These are phyloP conservation scores for Penicillium cataractarum DNA, from an alignment of 495 filamentous ascomycete genomes.

Conservation along the genomic window DNA sequence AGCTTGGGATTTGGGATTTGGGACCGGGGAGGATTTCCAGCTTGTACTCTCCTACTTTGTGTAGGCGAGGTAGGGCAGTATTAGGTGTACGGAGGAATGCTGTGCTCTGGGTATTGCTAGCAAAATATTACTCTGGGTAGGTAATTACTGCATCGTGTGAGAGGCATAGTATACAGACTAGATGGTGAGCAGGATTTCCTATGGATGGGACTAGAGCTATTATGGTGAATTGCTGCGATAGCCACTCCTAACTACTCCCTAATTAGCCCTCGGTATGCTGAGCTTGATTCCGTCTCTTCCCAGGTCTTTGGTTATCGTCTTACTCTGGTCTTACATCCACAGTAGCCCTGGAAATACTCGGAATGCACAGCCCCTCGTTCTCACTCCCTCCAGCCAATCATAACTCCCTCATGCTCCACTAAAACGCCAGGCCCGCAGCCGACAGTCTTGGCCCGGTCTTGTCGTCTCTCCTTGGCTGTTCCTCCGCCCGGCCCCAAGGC, in stretches of 20 bases:
- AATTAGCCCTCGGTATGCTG: too few relatives aligned
- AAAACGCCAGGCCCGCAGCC: conserved; percentile 5
- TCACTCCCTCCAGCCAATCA: conserved; percentile 19
- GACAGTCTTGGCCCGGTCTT: conserved; percentile 42
- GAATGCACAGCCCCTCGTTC: conserved; percentile 31
- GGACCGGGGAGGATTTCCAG: neutral
- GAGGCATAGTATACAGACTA: neutral
- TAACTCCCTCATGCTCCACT: neutral
- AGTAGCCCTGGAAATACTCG: neutral
- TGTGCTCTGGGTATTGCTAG: neutral
- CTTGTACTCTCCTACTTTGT: too few relatives aligned
- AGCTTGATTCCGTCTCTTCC: too few relatives aligned
- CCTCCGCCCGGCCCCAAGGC: conserved; percentile 36
- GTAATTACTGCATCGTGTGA: neutral
- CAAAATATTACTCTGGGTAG: neutral
- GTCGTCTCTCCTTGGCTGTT: conserved; percentile 29
- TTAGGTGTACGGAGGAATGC: neutral
- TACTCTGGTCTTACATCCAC: neutral
- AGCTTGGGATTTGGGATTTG: neutral
- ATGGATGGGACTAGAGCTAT: neutral
- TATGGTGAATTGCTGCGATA: neutral
- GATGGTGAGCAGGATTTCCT: too few relatives aligned
- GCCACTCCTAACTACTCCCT: too few relatives aligned
- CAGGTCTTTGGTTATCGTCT: neutral
- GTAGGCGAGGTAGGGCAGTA: neutral